Evolutionary conservation across 106 monocot species (phyloP).

Genomic region (Apostasia ramifera): DNA sequence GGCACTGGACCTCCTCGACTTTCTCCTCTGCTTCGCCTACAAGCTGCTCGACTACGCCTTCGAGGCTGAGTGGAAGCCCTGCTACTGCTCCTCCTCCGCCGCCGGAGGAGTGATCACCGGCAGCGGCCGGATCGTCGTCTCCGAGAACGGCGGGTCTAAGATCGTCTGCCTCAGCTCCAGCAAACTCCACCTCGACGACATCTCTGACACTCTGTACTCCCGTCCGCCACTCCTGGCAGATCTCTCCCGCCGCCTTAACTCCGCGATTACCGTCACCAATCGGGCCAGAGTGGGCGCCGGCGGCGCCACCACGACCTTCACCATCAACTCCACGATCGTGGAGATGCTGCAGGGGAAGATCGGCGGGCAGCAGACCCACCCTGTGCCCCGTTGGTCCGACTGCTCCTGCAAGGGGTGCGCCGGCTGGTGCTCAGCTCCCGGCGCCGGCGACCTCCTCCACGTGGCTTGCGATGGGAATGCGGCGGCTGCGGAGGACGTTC

Average conservation of each 20-base stretch:
- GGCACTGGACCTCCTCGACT: slow-evolving; percentile 57
- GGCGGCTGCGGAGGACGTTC: slow-evolving; percentile 40
- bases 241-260: slow-evolving; percentile 20
- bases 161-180: slow-evolving; percentile 48
- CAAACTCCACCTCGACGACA: slow-evolving; percentile 70
- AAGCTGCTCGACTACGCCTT: slow-evolving; percentile 61
- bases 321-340: slow-evolving; percentile 15
- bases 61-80: slow-evolving; percentile 67
- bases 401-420: slow-evolving; percentile 73
- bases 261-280: neutral
- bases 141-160: slow-evolving; percentile 54
- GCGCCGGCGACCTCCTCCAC: slow-evolving; percentile 27
- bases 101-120: slow-evolving; percentile 39
- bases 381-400: slow-evolving; percentile 78
- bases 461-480: slow-evolving; percentile 11
- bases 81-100: slow-evolving; percentile 51
- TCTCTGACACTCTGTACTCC: slow-evolving; percentile 82
- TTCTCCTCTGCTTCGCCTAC: slow-evolving; percentile 63
- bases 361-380: slow-evolving; percentile 8
- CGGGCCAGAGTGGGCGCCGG: slow-evolving; percentile 19
- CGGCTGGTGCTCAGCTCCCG: slow-evolving; percentile 41
- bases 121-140: slow-evolving; percentile 48
- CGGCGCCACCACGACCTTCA: neutral
- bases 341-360: slow-evolving; percentile 21
- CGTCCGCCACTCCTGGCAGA: slow-evolving; percentile 57